A percentile compares a stretch with the other conserved stretches of the same genome.
Evolutionary conservation across 1,139 yeast species (phyloP).

Genomic region (Geotrichum candidum): DNA sequence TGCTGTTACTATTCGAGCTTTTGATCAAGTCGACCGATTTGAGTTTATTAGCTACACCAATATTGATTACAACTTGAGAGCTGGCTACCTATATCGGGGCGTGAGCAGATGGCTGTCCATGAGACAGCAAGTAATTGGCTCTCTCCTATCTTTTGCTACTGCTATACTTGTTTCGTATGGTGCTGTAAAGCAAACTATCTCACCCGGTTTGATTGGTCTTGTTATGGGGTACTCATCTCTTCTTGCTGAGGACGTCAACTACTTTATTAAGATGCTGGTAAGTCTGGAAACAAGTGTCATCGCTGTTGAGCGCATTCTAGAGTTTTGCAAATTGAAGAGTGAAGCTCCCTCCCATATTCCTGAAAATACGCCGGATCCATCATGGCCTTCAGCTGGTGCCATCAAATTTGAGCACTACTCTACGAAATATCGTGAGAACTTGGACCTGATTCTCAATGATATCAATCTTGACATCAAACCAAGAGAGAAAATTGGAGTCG

Average conservation of each 20-base stretch:
- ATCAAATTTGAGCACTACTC: slow-evolving; percentile 55
- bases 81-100: slow-evolving; percentile 50
- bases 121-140: slow-evolving; percentile 63
- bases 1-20: slow-evolving; percentile 60
- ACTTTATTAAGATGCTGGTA: slow-evolving; percentile 61
- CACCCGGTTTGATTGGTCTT: slow-evolving; percentile 68
- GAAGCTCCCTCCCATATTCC: slow-evolving; percentile 48
- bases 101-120: slow-evolving; percentile 69
- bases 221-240: slow-evolving; percentile 66
- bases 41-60: slow-evolving; percentile 50
- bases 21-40: slow-evolving; percentile 47
- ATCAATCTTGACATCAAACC: slow-evolving; percentile 50
- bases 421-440: slow-evolving; percentile 55
- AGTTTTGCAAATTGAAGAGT: slow-evolving; percentile 56
- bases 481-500: slow-evolving; percentile 69
- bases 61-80: slow-evolving; percentile 57
- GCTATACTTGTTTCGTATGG: slow-evolving; percentile 47
- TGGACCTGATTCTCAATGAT: slow-evolving; percentile 49
- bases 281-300: slow-evolving; percentile 72
- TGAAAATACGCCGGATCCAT: slow-evolving; percentile 37
- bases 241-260: slow-evolving; percentile 53
- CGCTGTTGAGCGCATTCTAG: slow-evolving; percentile 69
- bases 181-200: slow-evolving; percentile 46
- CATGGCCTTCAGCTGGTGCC: slow-evolving; percentile 61
- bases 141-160: slow-evolving; percentile 55